phyloP scores from a whole-genome alignment of 1,284 basidiomycete genomes.

The Boletellus deceptivus region DNA sequence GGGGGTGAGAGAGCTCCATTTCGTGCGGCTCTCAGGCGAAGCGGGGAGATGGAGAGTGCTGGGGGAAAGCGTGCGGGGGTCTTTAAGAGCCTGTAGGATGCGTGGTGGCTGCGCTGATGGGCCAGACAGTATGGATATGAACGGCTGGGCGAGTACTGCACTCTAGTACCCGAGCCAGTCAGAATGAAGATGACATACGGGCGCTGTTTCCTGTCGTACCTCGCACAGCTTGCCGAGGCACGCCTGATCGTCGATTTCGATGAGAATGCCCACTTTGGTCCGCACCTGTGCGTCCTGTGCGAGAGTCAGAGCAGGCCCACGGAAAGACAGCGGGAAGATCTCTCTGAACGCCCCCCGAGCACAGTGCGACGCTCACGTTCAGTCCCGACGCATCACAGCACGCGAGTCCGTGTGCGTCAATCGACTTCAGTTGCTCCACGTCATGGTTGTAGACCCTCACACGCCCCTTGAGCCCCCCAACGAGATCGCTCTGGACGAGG shows the following conservation, averaged over 20 bases:
- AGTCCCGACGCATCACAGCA: no score
- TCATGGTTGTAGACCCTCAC: no score
- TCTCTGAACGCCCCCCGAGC: no score
- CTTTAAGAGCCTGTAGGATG: not conserved
- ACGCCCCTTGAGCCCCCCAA: no score
- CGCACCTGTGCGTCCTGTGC: not conserved
- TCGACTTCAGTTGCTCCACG: no score
- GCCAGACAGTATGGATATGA: constrained; percentile 10
- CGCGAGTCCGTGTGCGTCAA: no score
- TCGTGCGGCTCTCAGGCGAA: not conserved
- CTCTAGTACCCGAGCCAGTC: constrained; percentile 8
- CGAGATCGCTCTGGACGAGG: constrained; percentile 49
- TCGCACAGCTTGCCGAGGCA: constrained; percentile 22
- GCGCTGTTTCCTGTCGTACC: constrained; percentile 11
- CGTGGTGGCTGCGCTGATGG: constrained; percentile 10
- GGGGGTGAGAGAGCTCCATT: constrained; percentile 18
- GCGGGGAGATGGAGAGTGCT: not conserved
- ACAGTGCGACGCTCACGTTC: no score
- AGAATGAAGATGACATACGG: constrained; percentile 6
- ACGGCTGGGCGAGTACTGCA: no score
- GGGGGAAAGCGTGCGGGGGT: not conserved
- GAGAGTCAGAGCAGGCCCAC: no score
- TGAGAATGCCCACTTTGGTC: constrained; percentile 4
- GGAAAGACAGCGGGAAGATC: no score
- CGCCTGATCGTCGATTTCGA: constrained; percentile 14